Evolutionary conservation across 2,329 filamentous ascomycete species (phyloP).

Genomic region (Fusarium concolor): DNA sequence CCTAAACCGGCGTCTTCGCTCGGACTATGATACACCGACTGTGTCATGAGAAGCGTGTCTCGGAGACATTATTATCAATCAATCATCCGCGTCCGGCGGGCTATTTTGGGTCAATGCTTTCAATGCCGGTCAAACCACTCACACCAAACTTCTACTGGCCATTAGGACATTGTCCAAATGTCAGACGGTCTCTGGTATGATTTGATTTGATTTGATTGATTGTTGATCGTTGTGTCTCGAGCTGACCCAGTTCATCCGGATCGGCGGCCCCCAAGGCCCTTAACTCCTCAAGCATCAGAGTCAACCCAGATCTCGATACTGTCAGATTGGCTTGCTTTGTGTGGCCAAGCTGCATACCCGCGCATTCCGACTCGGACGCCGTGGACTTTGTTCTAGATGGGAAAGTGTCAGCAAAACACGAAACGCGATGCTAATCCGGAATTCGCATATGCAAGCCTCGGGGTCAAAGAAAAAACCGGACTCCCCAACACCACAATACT

Average conservation of each 20-base stretch:
- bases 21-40: background rate
- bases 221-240: constrained; percentile 23
- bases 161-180: constrained; percentile 3
- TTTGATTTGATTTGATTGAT: constrained; percentile 8
- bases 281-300: constrained; percentile 7
- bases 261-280: constrained; percentile 8
- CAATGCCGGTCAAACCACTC: background rate
- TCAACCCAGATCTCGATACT: constrained; percentile 21
- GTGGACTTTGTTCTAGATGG: constrained; percentile 4
- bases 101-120: constrained; percentile 3
- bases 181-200: constrained; percentile 12
- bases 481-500: too few species aligned
- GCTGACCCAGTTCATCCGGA: constrained; percentile 17
- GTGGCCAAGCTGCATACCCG: constrained; percentile 22
- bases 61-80: constrained; percentile 21
- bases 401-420: constrained; percentile 24
- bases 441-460: constrained; percentile 5
- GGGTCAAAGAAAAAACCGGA: too few species aligned
- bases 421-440: background rate
- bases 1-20: background rate
- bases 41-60: background rate
- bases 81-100: background rate
- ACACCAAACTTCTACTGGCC: background rate
- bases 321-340: constrained; percentile 17
- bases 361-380: constrained; percentile 33